Evolutionary conservation across 495 filamentous ascomycete species (phyloP), one percentile per base, ranked within the genome.

Genomic region (Bacidia gigantensis): DNA sequence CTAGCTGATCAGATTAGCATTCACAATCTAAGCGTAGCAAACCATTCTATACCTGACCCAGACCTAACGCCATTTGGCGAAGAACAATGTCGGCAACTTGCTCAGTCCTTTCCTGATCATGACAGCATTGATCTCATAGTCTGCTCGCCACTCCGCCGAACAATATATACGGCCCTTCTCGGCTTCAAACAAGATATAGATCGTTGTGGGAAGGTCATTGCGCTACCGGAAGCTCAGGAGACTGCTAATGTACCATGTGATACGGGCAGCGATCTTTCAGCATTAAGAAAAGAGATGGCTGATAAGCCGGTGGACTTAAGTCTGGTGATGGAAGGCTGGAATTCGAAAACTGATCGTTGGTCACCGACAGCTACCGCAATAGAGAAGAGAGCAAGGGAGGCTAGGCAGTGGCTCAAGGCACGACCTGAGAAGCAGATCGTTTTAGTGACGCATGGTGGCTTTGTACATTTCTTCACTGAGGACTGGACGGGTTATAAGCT

Each of bases 201-300:
- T 23, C 67, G 70, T 17, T 69, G 69, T n/a, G 52, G 74, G 38
- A 70, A 70, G 24, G 63, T 94, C 45, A 72, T 86, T 46, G 80
- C 83, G 9, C 68, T 95, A 1, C 85, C 87, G 0, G 85, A 90
- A 53, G 62, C 87, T 0, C 90, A 96, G 65, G 90, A 96, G 66
- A 82, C 83, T 0, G 80, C 77, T 11, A 76, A 79, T 23, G 64
- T 84, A 17, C 80, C 87, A 0, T 93, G 89, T 67, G 89, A 97
- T 62, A 83, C 79, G 2, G 89, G 90, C 0, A 81, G 73, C 29
- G 62, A 72, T 1, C 68, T 70, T 3, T 62, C 64, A 9, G 66
- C 64, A 42, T 60, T 95, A 20, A 60, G 64, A 63, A 67, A 65
- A 18, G 71, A 62, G 56, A 67, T 57, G 32, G 59, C 62, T 46